Base-by-base conservation (phyloP, 805 yeast species). In the Kodamaea laetipori region DNA sequence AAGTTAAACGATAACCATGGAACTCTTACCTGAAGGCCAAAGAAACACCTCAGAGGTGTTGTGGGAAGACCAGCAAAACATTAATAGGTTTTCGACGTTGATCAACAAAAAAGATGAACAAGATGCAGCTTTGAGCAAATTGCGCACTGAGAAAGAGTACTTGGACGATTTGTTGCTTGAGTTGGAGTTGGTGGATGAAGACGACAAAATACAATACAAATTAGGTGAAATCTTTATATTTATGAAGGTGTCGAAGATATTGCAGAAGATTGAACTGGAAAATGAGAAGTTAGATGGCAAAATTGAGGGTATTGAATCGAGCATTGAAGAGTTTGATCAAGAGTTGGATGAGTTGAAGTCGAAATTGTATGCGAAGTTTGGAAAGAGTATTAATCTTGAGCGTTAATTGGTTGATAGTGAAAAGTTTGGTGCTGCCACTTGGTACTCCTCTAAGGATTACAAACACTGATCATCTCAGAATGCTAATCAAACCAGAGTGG, bases 11-110 rank as follows among this genome's bases (percentile, higher is more conserved):
- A 25, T 11, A 32, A 16, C 13, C 9, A 71, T 71, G 76, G 76
- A 71, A 50, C 63, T 71, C 31, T 63, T 80, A 43, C 84, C 85
- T 2, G 73, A 74, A 50, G 84, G 84, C 19, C 78, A 77, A 50
- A 60, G 60, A 39, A 79, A 79, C 57, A 73, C 74, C 4, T 62
- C 73, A 0, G 87, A 84, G 50, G 95, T 86, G 18, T 65, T 75
- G 19, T 82, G 88, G 84, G 87, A 79, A 45, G 98, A 92, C 61
- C 99, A 92, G 67, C 82, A 86, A 59, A 80, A 80, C 58, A 92
- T 92, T 69, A 94, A 92, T 65, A 81, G 81, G 60, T 92, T 94
- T 60, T 87, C 96, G 11, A 85, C 90, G 36, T 72, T 90, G 49
- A 87, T 90, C 47, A 72, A 82, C 51, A 80, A 83, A 47, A 82